Conservation (phyloP, 441 rosid genomes). For the Iberis amara region DNA sequence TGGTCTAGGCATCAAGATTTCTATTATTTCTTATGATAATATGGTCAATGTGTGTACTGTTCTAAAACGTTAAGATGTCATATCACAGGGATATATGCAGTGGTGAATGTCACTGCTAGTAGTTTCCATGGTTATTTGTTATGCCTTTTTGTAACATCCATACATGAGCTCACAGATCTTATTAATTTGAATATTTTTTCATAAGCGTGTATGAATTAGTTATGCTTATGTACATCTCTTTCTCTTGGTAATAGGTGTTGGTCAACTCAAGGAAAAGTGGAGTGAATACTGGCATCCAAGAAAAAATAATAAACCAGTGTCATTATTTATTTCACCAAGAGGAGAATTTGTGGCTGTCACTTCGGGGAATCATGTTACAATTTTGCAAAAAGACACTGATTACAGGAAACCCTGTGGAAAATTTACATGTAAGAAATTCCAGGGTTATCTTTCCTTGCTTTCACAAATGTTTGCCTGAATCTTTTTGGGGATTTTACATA, state of each 20-base stretch:
- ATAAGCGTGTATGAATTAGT: slow-evolving; percentile 1
- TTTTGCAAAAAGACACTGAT: slow-evolving; percentile 66
- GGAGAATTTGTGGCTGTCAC: slow-evolving; percentile 85
- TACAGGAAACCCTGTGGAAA: slow-evolving; percentile 62
- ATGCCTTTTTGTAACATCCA: slow-evolving; percentile 12
- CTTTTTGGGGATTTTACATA: slow-evolving; percentile 3
- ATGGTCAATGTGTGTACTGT: background rate
- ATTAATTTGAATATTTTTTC: slow-evolving; percentile 6
- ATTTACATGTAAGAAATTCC: slow-evolving; percentile 52
- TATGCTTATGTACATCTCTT: background rate
- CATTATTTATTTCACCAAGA: slow-evolving; percentile 66
- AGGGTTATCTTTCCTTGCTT: slow-evolving; percentile 19
- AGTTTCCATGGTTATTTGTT: slow-evolving; percentile 9
- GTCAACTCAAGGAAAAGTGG: slow-evolving; percentile 72
- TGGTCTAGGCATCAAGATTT: background rate
- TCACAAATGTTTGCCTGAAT: slow-evolving; percentile 2
- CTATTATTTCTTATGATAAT: too few species aligned
- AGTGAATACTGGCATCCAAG: slow-evolving; percentile 43
- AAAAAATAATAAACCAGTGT: slow-evolving; percentile 39
- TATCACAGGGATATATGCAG: background rate
- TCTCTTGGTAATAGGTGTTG: slow-evolving; percentile 45
- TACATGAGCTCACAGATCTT: background rate
- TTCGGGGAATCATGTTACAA: slow-evolving; percentile 62
- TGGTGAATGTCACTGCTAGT: slow-evolving; percentile 11
- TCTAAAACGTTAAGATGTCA: background rate